phyloP scores from a whole-genome alignment of 2,329 filamentous ascomycete genomes.

The Fusarium cicatricum region DNA sequence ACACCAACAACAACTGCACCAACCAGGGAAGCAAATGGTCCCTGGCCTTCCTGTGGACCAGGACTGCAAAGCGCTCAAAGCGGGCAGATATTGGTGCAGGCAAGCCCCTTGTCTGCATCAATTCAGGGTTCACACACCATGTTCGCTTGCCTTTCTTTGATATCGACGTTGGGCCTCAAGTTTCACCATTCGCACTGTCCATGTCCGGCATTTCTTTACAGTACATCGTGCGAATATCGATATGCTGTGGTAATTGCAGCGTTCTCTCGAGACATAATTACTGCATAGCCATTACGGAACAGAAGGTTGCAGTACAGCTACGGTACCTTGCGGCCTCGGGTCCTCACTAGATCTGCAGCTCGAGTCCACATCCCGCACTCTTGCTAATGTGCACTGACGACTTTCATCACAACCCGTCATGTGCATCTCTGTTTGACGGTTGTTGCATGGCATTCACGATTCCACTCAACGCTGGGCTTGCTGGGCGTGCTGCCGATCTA shows the following conservation, averaged over 20 bases:
- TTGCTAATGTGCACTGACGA: constrained; percentile 5
- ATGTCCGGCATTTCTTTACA: too few species aligned
- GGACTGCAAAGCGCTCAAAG: constrained; percentile 38
- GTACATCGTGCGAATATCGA: too few species aligned
- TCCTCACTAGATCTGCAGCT: constrained; percentile 31
- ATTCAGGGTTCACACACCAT: constrained; percentile 37
- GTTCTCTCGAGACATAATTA: background rate
- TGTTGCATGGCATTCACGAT: constrained; percentile 9
- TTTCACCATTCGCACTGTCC: constrained; percentile 16
- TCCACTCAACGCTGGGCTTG: background rate
- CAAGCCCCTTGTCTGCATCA: constrained; percentile 34
- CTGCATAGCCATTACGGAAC: constrained; percentile 27
- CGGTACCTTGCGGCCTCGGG: constrained; percentile 8
- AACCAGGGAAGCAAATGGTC: constrained; percentile 14
- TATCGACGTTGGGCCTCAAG: constrained; percentile 10
- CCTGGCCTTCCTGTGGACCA: constrained; percentile 26
- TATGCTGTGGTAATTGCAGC: too few species aligned
- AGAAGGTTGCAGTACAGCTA: background rate
- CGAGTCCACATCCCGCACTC: constrained; percentile 30
- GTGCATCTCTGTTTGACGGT: background rate
- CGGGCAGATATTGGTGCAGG: constrained; percentile 32
- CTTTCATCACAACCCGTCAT: background rate
- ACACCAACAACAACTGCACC: constrained; percentile 24
- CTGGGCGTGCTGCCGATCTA: background rate
- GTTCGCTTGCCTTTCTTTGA: too few species aligned